Conservation (phyloP, 768 basidiomycete species). For the Amanita phalloides region DNA sequence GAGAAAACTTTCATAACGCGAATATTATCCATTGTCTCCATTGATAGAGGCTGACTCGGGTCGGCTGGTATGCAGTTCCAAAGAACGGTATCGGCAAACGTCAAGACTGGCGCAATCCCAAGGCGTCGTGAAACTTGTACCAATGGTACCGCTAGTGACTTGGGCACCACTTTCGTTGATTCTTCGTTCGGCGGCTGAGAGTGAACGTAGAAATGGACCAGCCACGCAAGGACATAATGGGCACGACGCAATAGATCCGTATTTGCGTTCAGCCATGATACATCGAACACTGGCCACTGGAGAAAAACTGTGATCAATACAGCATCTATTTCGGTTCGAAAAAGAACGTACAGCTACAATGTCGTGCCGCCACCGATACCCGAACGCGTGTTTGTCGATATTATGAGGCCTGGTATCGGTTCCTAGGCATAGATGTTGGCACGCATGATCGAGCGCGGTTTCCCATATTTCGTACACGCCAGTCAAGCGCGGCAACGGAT, state of each 20-base stretch:
- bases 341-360: conserved; percentile 40
- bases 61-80: conserved; percentile 78
- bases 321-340: neutral
- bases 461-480: conserved; percentile 62
- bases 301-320: neutral
- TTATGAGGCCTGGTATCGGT: conserved; percentile 42
- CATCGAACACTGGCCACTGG: conserved; percentile 67
- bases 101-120: conserved; percentile 87
- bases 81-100: conserved; percentile 91
- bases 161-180: conserved; percentile 50
- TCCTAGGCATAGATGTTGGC: conserved; percentile 41
- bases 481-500: conserved; percentile 47
- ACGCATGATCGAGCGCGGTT: conserved; percentile 43
- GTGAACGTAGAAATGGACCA: conserved; percentile 87
- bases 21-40: conserved; percentile 48
- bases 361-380: conserved; percentile 58
- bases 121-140: conserved; percentile 65
- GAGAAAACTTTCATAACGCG: conserved; percentile 69
- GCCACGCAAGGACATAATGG: conserved; percentile 82
- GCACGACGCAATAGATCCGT: conserved; percentile 67
- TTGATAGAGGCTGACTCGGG: conserved; percentile 43
- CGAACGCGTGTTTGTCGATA: conserved; percentile 34
- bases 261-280: conserved; percentile 38
- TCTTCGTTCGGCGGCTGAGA: conserved; percentile 41
- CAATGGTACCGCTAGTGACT: conserved; percentile 68